These are phyloP conservation scores for Heterobasidion parviporum DNA, from an alignment of 1,284 basidiomycete species.

Conservation along the genomic window DNA sequence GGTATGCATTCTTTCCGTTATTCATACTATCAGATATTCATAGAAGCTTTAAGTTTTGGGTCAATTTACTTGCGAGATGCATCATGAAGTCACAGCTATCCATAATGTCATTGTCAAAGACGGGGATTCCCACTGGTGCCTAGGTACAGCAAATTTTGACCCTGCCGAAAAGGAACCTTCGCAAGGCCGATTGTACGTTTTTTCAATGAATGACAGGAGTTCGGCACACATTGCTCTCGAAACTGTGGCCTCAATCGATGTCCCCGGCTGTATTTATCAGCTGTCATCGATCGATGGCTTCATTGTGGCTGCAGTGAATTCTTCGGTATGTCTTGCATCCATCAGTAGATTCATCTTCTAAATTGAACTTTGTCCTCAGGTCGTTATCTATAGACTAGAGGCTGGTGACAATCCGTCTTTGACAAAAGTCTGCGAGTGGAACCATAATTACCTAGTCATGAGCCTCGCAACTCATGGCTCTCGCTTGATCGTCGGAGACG, in stretches of 20 bases:
- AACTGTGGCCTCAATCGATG: conserved; percentile 26
- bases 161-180: conserved; percentile 49
- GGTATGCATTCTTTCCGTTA: conserved; percentile 27
- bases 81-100: conserved; percentile 56
- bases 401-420: conserved; percentile 25
- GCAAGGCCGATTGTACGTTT: conserved; percentile 48
- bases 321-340: conserved; percentile 44
- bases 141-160: conserved; percentile 50
- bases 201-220: conserved; percentile 18
- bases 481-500: conserved; percentile 65
- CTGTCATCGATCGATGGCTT: conserved; percentile 36
- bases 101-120: conserved; percentile 24
- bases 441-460: conserved; percentile 76
- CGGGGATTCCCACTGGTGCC: conserved; percentile 38
- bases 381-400: conserved; percentile 33
- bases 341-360: not conserved
- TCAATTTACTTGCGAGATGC: conserved; percentile 39
- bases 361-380: conserved; percentile 26
- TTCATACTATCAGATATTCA: not conserved
- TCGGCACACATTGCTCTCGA: conserved; percentile 8
- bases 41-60: conserved; percentile 32
- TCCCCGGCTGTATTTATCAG: conserved; percentile 57
- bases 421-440: conserved; percentile 49
- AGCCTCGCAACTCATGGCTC: conserved; percentile 45
- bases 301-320: conserved; percentile 67